phyloP scores from a whole-genome alignment of 2,329 filamentous ascomycete species.

The Tolypocladium amazonense region DNA sequence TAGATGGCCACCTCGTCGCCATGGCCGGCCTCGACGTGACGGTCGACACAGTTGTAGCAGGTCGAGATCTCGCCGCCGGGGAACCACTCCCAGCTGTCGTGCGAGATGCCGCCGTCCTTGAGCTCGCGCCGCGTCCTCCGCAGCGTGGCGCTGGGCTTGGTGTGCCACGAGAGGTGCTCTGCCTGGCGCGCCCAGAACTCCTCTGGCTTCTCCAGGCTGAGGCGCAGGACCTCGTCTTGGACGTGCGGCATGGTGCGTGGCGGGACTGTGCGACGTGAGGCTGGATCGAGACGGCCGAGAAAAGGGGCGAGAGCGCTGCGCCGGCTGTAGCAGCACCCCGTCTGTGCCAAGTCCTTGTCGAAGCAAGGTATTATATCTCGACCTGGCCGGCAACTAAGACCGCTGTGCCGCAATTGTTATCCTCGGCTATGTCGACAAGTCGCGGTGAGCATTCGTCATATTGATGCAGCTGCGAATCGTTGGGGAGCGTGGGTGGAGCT shows the following conservation, averaged over 20 bases:
- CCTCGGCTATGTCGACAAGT: not conserved
- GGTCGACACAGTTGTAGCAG: slow-evolving; percentile 83
- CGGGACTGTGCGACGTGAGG: not conserved
- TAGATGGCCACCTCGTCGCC: slow-evolving; percentile 67
- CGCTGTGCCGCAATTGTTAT: not conserved
- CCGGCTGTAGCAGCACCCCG: not conserved
- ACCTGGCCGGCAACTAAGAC: not conserved
- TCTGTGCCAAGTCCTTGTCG: not conserved
- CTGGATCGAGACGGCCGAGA: not conserved
- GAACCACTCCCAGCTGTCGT: slow-evolving; percentile 85
- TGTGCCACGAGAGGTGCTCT: slow-evolving; percentile 70
- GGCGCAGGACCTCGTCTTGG: slow-evolving; percentile 40
- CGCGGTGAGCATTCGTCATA: not conserved
- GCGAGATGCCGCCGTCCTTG: slow-evolving; percentile 47
- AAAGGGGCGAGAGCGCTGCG: not conserved
- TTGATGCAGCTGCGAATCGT: too few relatives aligned
- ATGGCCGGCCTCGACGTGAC: slow-evolving; percentile 73
- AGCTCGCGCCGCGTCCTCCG: slow-evolving; percentile 52
- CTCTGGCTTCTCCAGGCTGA: slow-evolving; percentile 58
- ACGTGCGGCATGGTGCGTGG: slow-evolving; percentile 10
- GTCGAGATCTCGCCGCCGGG: slow-evolving; percentile 81
- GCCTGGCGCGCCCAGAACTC: slow-evolving; percentile 70
- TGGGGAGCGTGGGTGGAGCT: not conserved
- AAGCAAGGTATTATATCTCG: not conserved
- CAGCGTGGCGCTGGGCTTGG: slow-evolving; percentile 55